These are phyloP conservation scores for Solanum sejunctum DNA, from an alignment of 257 asterid species.

Conservation along the genomic window DNA sequence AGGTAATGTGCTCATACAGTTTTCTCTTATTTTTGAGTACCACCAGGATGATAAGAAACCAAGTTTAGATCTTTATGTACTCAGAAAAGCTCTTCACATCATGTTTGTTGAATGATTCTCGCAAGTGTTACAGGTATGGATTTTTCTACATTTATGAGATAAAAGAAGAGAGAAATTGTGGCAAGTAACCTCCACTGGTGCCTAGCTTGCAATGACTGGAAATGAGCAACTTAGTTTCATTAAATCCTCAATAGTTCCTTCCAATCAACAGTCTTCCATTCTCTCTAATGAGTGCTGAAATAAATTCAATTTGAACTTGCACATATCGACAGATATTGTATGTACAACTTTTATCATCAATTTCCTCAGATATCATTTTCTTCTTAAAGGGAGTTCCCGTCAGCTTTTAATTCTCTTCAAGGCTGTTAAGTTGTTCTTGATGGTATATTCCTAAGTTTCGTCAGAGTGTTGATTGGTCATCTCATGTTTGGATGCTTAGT, in stretches of 20 bases:
- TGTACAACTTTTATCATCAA: no score
- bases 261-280: background rate
- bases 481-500: background rate
- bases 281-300: background rate
- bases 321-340: background rate
- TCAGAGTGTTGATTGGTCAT: background rate
- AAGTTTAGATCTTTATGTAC: background rate
- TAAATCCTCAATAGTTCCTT: background rate
- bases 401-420: background rate
- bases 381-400: background rate
- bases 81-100: background rate
- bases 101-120: background rate
- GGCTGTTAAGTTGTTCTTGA: background rate
- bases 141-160: background rate
- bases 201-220: background rate
- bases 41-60: background rate
- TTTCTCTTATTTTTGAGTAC: background rate
- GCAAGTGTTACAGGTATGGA: background rate
- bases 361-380: background rate
- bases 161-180: background rate
- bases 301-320: background rate
- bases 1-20: slow-evolving; percentile 27
- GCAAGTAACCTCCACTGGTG: background rate
- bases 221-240: background rate
- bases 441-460: background rate